These are phyloP conservation scores for Sergeia podlipaevii DNA, from an alignment of 208 protist genomes.

Conservation along the genomic window DNA sequence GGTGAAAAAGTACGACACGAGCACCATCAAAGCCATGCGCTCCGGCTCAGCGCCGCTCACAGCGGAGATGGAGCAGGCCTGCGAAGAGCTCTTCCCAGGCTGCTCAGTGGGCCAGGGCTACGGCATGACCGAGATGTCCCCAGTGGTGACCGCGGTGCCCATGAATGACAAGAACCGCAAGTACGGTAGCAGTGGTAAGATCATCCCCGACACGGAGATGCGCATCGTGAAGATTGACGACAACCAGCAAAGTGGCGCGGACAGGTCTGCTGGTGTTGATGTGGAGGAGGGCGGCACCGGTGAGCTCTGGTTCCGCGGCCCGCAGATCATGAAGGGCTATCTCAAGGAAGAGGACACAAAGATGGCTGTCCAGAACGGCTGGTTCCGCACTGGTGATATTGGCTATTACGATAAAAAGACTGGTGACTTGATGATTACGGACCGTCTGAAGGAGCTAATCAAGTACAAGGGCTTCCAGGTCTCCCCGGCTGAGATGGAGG, in stretches of 20 bases:
- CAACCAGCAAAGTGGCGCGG: constrained; percentile 31
- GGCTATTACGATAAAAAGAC: constrained; percentile 34
- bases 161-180: neutral
- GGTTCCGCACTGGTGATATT: constrained; percentile 78
- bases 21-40: constrained; percentile 22
- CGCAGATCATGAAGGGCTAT: constrained; percentile 81
- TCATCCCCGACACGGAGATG: constrained; percentile 31
- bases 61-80: constrained; percentile 20
- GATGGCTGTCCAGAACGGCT: constrained; percentile 47
- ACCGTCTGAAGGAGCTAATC: constrained; percentile 89
- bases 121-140: constrained; percentile 79
- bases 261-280: constrained; percentile 22
- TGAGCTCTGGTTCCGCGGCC: constrained; percentile 67
- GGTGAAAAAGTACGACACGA: constrained; percentile 28
- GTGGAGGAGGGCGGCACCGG: constrained; percentile 26
- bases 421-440: constrained; percentile 40
- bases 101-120: constrained; percentile 52
- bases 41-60: constrained; percentile 61
- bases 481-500: constrained; percentile 77
- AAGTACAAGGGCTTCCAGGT: constrained; percentile 92
- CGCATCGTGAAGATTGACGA: constrained; percentile 32
- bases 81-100: constrained; percentile 14
- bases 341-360: constrained; percentile 43
- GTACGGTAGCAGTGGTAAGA: constrained; percentile 8
- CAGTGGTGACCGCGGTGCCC: constrained; percentile 22